A percentile compares a stretch with the other conserved stretches of the same genome.
These are phyloP conservation scores for Trypanosoma grayi DNA, from an alignment of 208 protist genomes.

Conservation along the genomic window DNA sequence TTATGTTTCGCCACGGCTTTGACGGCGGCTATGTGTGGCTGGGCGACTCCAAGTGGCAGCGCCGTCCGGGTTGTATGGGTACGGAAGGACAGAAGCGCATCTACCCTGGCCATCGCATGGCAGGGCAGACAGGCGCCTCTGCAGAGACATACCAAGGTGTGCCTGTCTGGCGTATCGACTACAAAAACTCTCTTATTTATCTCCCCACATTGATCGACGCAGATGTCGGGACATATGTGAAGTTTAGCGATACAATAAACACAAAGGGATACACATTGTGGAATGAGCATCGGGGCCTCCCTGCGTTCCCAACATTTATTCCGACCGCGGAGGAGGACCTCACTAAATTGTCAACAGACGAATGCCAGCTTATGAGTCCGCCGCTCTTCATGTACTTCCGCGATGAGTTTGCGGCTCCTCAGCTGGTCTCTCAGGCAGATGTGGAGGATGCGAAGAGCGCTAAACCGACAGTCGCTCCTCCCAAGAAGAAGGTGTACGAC, in stretches of 20 bases:
- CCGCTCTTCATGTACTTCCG: constrained; percentile 91
- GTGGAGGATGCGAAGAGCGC: constrained; percentile 89
- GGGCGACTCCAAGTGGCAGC: constrained; percentile 92
- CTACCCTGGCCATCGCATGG: constrained; percentile 89
- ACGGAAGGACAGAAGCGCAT: constrained; percentile 90
- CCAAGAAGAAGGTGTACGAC: constrained; percentile 92
- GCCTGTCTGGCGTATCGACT: constrained; percentile 92
- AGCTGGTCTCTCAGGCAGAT: constrained; percentile 88
- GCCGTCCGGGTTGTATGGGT: constrained; percentile 88
- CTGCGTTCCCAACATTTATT: constrained; percentile 91
- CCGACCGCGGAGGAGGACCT: constrained; percentile 81
- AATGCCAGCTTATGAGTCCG: constrained; percentile 87
- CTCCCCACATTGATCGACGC: constrained; percentile 84
- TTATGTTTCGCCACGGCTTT: constrained; percentile 93
- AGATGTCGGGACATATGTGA: constrained; percentile 89
- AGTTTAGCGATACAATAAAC: constrained; percentile 90
- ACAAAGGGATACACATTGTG: constrained; percentile 91
- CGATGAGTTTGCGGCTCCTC: constrained; percentile 77
- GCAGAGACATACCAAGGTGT: constrained; percentile 86
- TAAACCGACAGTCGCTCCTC: constrained; percentile 63
- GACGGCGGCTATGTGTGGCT: constrained; percentile 92
- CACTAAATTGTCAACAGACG: constrained; percentile 80
- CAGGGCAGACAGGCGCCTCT: constrained; percentile 87
- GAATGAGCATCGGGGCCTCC: constrained; percentile 88
- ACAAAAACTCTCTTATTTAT: constrained; percentile 93